Conservation (phyloP, 2,329 filamentous ascomycete species). For the Furcasterigmium sp. region DNA sequence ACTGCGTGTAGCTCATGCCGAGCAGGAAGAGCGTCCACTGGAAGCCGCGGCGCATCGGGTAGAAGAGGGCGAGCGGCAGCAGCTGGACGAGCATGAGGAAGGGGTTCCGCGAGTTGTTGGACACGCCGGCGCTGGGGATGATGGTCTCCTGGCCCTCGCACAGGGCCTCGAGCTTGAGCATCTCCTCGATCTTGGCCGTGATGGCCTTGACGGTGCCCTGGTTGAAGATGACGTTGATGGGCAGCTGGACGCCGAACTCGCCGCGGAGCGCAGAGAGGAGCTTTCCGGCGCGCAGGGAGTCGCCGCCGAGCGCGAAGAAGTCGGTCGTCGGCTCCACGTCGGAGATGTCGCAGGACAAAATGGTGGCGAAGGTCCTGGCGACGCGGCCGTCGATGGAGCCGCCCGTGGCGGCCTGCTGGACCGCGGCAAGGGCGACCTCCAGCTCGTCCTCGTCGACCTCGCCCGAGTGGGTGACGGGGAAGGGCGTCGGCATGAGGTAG, state of each 20-base stretch:
- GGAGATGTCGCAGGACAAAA: slow-evolving; percentile 31
- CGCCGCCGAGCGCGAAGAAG: slow-evolving; percentile 48
- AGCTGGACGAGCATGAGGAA: slow-evolving; percentile 44
- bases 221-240: slow-evolving; percentile 47
- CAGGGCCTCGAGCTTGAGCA: slow-evolving; percentile 10
- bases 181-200: slow-evolving; percentile 29
- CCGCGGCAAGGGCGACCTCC: slow-evolving; percentile 21
- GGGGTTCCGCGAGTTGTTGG: slow-evolving; percentile 43
- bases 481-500: slow-evolving; percentile 23
- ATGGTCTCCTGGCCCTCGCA: slow-evolving; percentile 9
- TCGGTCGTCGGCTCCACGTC: slow-evolving; percentile 36
- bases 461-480: slow-evolving; percentile 25
- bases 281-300: slow-evolving; percentile 47
- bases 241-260: slow-evolving; percentile 41
- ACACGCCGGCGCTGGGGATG: slow-evolving; percentile 29
- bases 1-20: slow-evolving; percentile 32
- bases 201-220: slow-evolving; percentile 37
- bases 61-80: slow-evolving; percentile 41
- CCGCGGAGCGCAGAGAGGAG: slow-evolving; percentile 45
- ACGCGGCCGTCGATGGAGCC: slow-evolving; percentile 30
- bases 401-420: slow-evolving; percentile 15
- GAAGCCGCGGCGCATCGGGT: slow-evolving; percentile 43
- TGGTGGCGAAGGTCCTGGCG: slow-evolving; percentile 36
- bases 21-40: slow-evolving; percentile 50
- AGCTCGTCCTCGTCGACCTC: slow-evolving; percentile 28